Evolutionary conservation across 164 flowering plant genomes (phyloP), one percentile per base, ranked within the genome.

Genomic region (Paratinospora sagittata): DNA sequence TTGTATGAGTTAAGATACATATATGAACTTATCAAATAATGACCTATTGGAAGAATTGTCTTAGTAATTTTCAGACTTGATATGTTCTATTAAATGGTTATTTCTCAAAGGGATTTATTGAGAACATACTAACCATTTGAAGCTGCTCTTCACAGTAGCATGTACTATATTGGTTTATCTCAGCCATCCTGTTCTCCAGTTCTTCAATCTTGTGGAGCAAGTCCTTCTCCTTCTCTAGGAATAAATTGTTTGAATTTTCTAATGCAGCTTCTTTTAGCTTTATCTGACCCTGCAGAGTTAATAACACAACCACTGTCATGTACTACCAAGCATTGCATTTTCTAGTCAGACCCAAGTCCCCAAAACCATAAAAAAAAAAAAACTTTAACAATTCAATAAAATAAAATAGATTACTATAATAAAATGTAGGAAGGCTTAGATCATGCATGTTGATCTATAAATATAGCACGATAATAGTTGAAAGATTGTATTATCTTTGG

Each of bases 191-290:
- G 70, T 70, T 78, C 74, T 85, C 85, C 26, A 93, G 76, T 80
- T 91, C 91, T 68, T 82, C 84, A 61, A 91, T 87, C 74, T 74
- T 88, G 68, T 76, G 76, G 11, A 62, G 70, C 60, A 89, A 88
- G 66, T 88, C 92, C 72, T 78, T 87, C 77, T 93, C 98, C 82
- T 85, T 91, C 76, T 87, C 88, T 58, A 83, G 58, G 79, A 88
- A 93, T 45, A 83, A 68, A 77, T 78, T 73, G 41, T 82, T 69
- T 21, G 90, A 85, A 27, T 70, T 77, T 66, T 89, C 89, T 47
- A 91, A 73, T 58, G 86, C 82, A 76, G 77, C 67, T 81, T 93
- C 96, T 83, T 88, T 93, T 41, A 68, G 73, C 80, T 85, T 81
- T 73, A 89, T 85, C 74, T 85, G 82, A 67, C 77, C 89, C 92